Evolutionary conservation across 108 stramenopile species (phyloP).

Genomic region (Skeletonema costatum): DNA sequence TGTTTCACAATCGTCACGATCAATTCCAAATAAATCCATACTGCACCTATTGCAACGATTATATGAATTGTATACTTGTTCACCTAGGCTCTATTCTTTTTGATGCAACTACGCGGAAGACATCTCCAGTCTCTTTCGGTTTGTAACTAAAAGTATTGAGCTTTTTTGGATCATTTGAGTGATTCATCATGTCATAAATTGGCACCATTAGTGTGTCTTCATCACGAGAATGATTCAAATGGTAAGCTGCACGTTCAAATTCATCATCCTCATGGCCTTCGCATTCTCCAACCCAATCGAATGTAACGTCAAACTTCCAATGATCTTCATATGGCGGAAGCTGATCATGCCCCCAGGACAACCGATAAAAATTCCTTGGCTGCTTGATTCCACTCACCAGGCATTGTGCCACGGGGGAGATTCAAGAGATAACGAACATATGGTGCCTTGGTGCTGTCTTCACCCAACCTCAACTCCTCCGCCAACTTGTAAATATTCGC

Average conservation of each 20-base stretch:
- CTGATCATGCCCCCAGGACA: constrained; percentile 11
- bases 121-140: constrained; percentile 16
- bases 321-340: constrained; percentile 36
- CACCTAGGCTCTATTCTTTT: constrained; percentile 34
- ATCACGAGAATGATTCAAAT: neutral
- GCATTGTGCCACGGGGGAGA: constrained; percentile 31
- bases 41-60: constrained; percentile 48
- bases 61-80: constrained; percentile 50
- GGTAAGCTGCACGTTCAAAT: neutral
- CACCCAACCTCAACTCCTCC: constrained; percentile 40
- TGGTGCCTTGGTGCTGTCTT: constrained; percentile 28
- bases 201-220: constrained; percentile 45
- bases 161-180: constrained; percentile 41
- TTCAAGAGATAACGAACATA: constrained; percentile 49
- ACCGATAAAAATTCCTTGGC: constrained; percentile 25
- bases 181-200: constrained; percentile 54
- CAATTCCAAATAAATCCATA: constrained; percentile 5
- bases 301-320: constrained; percentile 14
- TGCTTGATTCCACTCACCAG: constrained; percentile 34
- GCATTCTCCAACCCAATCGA: constrained; percentile 16
- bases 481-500: constrained; percentile 33
- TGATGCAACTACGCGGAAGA: constrained; percentile 34
- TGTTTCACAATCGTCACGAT: constrained; percentile 28
- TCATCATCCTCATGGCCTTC: constrained; percentile 14
- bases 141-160: constrained; percentile 45